Base-by-base conservation (phyloP, 1,139 yeast genomes). In the Petasospora fabianii region DNA sequence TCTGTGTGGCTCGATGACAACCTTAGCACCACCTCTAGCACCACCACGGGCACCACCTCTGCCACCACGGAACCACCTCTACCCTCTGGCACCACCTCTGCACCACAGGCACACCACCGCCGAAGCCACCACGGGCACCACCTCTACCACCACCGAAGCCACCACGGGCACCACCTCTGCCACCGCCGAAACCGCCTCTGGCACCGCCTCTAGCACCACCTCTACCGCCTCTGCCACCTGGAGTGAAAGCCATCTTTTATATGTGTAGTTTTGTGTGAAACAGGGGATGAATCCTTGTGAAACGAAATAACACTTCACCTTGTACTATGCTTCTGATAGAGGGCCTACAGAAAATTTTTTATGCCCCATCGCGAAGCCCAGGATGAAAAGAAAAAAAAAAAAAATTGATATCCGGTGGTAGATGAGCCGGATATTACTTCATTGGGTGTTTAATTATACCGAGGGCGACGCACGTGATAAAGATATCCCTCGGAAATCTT, bases 1-100 rank as follows among this genome's bases (percentile, higher is more conserved):
- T 73, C 96, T 84, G 71, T 92, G 98, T 56, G 97, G 97, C 73
- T 92, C 98, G 57, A 92, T 84, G 60, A 92, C 88, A 54, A 90
- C 97, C 74, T 85, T 92, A 60, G 96, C 95, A 65, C 97, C 98
- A 54, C 85, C 85, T 53, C 71, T 60, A 52, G 84, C 84, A 64
- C 85, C 85, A 54, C 90, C 90, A 51, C 80, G 60, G 49, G 85
- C 87, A 64, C 88, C 92, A 52, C 88, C 86, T 46, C 84, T 57
- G 39, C 84, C 85, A 56, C 87, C 73, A 71, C 87, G 85, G 55
- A 75, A 49, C 86, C 84, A 50, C 87, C 87, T 55, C 42, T 24
- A 18, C n/a, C 80, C 80, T 51, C 82, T 83, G 49, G 85, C 84
- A 51, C 87, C 87, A 56, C 95, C 36, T 26, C 37, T 32, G 24